Percentiles rank a stretch among this genome's conserved stretches.
Conservation (phyloP, 176 grass and related monocot species). For the Phoenix dactylifera region DNA sequence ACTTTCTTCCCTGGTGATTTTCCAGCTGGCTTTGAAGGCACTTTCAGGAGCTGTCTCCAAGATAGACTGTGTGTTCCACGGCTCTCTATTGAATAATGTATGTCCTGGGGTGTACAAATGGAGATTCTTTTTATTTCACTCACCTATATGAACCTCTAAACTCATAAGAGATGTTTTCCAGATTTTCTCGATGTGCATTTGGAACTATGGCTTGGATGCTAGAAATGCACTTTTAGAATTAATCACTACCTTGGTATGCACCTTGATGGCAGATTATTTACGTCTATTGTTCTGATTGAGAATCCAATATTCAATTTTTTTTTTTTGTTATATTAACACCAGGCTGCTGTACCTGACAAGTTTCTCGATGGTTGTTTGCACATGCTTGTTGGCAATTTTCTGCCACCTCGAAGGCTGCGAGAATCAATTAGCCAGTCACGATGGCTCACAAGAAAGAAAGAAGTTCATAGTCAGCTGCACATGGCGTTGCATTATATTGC, state of each 20-base stretch:
- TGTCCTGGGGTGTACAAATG: not conserved
- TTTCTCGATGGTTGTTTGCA: slow-evolving; percentile 37
- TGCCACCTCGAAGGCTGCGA: slow-evolving; percentile 14
- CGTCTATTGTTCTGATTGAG: not conserved
- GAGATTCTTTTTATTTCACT: not conserved
- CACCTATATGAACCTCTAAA: slow-evolving; percentile 1
- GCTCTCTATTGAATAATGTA: slow-evolving; percentile 52
- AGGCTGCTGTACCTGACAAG: slow-evolving; percentile 37
- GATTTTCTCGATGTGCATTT: slow-evolving; percentile 44
- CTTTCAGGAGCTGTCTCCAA: slow-evolving; percentile 35
- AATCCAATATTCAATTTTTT: not conserved
- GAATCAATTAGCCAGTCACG: slow-evolving; percentile 4
- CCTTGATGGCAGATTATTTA: not conserved
- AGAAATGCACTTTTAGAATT: slow-evolving; percentile 41
- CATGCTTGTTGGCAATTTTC: slow-evolving; percentile 34
- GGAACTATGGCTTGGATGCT: slow-evolving; percentile 24
- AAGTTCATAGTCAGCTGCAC: slow-evolving; percentile 27
- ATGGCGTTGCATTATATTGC: slow-evolving; percentile 24
- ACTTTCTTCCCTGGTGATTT: slow-evolving; percentile 4
- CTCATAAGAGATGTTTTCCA: slow-evolving; percentile 10
- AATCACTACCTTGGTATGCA: slow-evolving; percentile 54
- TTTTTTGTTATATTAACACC: slow-evolving; percentile 5
- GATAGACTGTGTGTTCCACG: slow-evolving; percentile 22
- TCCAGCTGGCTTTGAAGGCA: slow-evolving; percentile 35
- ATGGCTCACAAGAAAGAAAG: slow-evolving; percentile 25